Evolutionary conservation across 2,329 filamentous ascomycete species (phyloP), one percentile per base, ranked within the genome.

Genomic region (Xylaria sp.): DNA sequence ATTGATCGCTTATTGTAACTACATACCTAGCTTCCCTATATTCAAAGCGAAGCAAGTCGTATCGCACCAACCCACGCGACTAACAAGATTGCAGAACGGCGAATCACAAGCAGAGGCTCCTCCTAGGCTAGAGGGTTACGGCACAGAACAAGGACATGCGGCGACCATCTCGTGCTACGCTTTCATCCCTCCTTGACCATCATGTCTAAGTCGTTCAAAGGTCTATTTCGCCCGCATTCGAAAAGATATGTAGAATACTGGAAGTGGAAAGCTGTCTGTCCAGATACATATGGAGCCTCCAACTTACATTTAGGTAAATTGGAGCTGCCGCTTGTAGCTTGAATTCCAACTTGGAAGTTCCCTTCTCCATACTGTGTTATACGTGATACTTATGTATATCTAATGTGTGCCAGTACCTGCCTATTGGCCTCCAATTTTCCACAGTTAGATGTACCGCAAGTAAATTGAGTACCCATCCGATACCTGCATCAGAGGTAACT

Each of bases 121-220:
- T 69, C 56, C 20, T 23, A 33, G 13, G 58, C 54, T n/a, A 49
- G 56, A 57, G 48, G n/a, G 49, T 70, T 68, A 71, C 43, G 31
- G 33, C 23, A 64, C 31, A 51, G 41, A 58, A 67, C 41, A 56
- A 55, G 54, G 51, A 39, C 36, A 58, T 48, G 46, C 46, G 55
- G 36, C 36, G 23, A 57, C 52, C 69, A 69, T 69, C 46, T 28
- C 57, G 61, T 64, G 46, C 31, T 64, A 59, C 20, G 7, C 20
- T 59, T 55, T 64, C 60, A 63, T 55, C 31, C 43, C 64, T 57
- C 39, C 48, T 64, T 57, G 48, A n/a, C 48, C 69, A 48, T 67
- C 54, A 55, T 56, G 20, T 41, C 58, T 39, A 33, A 18, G 23
- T 13, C 36, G 41, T 51, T 58, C 43, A 57, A 61, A 61, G 36